Evolutionary conservation across 2,329 filamentous ascomycete species (phyloP), one percentile per base, ranked within the genome.

Genomic region (Pleoardoris graminearum): DNA sequence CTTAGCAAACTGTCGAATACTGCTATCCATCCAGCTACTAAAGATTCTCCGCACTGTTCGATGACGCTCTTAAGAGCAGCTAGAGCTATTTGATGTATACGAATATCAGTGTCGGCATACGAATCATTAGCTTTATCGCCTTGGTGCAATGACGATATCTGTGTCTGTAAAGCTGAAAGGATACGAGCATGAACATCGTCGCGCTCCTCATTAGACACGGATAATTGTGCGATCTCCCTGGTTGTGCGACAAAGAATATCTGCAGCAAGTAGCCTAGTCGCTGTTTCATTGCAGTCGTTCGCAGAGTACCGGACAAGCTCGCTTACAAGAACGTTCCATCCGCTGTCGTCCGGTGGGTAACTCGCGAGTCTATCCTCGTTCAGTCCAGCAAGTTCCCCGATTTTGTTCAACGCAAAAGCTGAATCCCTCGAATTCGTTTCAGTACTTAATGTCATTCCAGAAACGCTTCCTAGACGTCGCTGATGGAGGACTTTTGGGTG

Each of bases 1-100:
- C 86, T 92, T 58, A 86, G 85, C 57, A 97, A 88, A 55, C 97
- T 87, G 38, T 89, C 85, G 60, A 99, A 94, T 0, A 91, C 86
- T 43, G 90, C 82, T 42, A 88, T 84, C 94, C 94, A 99, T 3
- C 91, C 92, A 59, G 85, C 86, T 12, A 88, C 79, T 5, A 97
- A 81, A 0, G 85, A 86, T 67, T 99, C 92, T 7, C 93, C 94
- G 62, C 88, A 93, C 57, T 91, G 88, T 66, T 97, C 93, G 1
- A 99, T 80, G 17, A 97, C 84, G 50, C 81, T 86, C 69, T 91
- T 91, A 6, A 96, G 77, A 0, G 89, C 87, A 58, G 96, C 90
- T 1, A 96, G 80, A 21, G 90, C 80, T 48, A 89, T 85, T 57
- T 87, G 87, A 68, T 96, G 91, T 14, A 96, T 89, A 50, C 94